Evolutionary conservation across 108 stramenopile species (phyloP).

Genomic region (Conticribra weissflogii): DNA sequence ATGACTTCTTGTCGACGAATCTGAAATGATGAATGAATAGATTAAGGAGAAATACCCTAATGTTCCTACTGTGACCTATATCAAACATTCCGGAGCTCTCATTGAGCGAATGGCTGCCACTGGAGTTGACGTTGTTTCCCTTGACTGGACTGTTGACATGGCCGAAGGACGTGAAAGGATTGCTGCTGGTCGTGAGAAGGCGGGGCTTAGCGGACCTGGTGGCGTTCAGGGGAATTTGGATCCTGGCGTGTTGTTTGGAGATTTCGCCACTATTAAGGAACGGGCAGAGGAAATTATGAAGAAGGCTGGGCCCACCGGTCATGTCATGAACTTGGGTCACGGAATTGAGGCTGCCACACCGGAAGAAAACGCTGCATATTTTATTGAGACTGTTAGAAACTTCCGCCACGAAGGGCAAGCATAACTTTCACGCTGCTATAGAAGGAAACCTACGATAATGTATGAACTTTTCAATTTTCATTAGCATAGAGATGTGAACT

Average conservation of each 20-base stretch:
- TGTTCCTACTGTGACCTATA: conserved; percentile 95
- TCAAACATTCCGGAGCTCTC: conserved; percentile 90
- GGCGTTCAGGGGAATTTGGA: conserved; percentile 97
- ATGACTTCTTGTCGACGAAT: not conserved
- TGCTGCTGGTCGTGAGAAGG: conserved; percentile 62
- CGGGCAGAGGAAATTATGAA: conserved; percentile 92
- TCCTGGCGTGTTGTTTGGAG: conserved; percentile 89
- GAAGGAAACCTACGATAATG: not conserved
- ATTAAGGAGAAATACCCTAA: conserved; percentile 90
- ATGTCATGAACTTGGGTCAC: conserved; percentile 99
- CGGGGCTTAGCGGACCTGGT: conserved; percentile 71
- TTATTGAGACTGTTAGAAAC: conserved; percentile 94
- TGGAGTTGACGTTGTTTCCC: conserved; percentile 95
- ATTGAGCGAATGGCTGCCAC: conserved; percentile 92
- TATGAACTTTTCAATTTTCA: not conserved
- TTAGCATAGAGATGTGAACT: too few relatives aligned
- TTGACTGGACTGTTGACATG: conserved; percentile 99
- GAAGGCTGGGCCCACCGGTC: conserved; percentile 88
- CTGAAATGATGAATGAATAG: conserved; percentile 5
- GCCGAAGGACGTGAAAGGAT: conserved; percentile 91
- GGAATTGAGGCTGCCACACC: conserved; percentile 96
- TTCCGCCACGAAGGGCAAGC: conserved; percentile 77
- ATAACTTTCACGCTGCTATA: too few relatives aligned
- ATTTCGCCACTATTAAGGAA: conserved; percentile 92
- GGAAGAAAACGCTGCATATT: conserved; percentile 95